phyloP scores from a whole-genome alignment of 1,139 yeast species.

The Sugiyamaella sp. region DNA sequence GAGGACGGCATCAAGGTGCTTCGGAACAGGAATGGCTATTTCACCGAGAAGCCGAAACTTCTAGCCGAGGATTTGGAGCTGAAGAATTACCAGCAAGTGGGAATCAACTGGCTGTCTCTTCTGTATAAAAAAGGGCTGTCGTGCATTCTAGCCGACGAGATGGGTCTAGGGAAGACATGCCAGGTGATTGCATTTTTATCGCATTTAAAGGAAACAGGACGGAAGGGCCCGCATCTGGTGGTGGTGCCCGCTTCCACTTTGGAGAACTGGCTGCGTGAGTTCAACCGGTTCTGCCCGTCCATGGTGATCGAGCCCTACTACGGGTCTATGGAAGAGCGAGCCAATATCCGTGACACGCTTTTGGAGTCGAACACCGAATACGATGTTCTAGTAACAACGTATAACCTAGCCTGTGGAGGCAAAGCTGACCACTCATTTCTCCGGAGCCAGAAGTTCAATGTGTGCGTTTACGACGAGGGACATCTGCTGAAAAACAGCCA shows the following conservation, averaged over 20 bases:
- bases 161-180: slow-evolving; percentile 97
- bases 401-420: slow-evolving; percentile 86
- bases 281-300: slow-evolving; percentile 80
- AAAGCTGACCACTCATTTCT: slow-evolving; percentile 80
- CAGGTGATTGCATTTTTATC: slow-evolving; percentile 95
- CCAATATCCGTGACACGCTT: slow-evolving; percentile 73
- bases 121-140: slow-evolving; percentile 78
- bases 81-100: slow-evolving; percentile 92
- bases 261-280: slow-evolving; percentile 97
- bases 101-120: slow-evolving; percentile 88
- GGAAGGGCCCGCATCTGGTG: slow-evolving; percentile 67
- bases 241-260: slow-evolving; percentile 96
- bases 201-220: slow-evolving; percentile 66
- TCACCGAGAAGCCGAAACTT: slow-evolving; percentile 70
- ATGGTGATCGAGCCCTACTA: slow-evolving; percentile 88
- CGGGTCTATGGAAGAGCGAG: slow-evolving; percentile 85
- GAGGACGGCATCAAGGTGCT: slow-evolving; percentile 30
- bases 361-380: slow-evolving; percentile 26
- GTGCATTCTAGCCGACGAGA: slow-evolving; percentile 95
- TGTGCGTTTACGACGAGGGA: slow-evolving; percentile 95
- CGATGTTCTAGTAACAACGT: slow-evolving; percentile 93
- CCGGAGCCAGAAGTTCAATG: slow-evolving; percentile 73
- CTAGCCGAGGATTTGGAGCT: slow-evolving; percentile 65
- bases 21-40: slow-evolving; percentile 50
- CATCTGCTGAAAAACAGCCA: slow-evolving; percentile 91